phyloP scores from a whole-genome alignment of 2,329 filamentous ascomycete species.

The Fusarium chaquense region DNA sequence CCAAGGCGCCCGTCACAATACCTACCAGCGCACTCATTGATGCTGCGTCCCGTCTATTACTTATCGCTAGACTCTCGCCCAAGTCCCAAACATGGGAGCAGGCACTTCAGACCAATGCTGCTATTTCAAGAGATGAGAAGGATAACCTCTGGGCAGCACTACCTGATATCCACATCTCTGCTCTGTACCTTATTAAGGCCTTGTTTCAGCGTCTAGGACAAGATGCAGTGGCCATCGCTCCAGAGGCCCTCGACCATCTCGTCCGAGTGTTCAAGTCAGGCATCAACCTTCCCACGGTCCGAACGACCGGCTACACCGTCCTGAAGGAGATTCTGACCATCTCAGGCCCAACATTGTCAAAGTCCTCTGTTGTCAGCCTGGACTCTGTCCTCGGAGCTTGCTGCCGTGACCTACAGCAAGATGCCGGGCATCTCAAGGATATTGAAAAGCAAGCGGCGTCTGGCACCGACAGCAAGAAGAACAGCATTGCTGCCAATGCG shows the following conservation, averaged over 20 bases:
- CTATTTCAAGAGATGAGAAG: slow-evolving; percentile 82
- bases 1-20: slow-evolving; percentile 73
- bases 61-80: slow-evolving; percentile 68
- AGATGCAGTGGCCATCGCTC: slow-evolving; percentile 69
- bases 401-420: slow-evolving; percentile 78
- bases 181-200: slow-evolving; percentile 70
- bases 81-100: slow-evolving; percentile 61
- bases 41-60: slow-evolving; percentile 75
- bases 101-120: slow-evolving; percentile 74
- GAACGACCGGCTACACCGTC: slow-evolving; percentile 71
- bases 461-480: slow-evolving; percentile 54
- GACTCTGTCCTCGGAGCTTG: slow-evolving; percentile 72
- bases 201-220: slow-evolving; percentile 69
- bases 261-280: slow-evolving; percentile 75
- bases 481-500: slow-evolving; percentile 68
- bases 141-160: slow-evolving; percentile 81
- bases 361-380: slow-evolving; percentile 73
- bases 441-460: slow-evolving; percentile 50
- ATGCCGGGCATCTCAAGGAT: slow-evolving; percentile 61
- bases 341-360: slow-evolving; percentile 75
- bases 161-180: slow-evolving; percentile 78
- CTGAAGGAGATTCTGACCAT: slow-evolving; percentile 68
- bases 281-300: slow-evolving; percentile 65
- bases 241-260: slow-evolving; percentile 77
- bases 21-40: slow-evolving; percentile 77